Evolutionary conservation across 208 protist genomes (phyloP).

Genomic region (Angomonas deanei): DNA sequence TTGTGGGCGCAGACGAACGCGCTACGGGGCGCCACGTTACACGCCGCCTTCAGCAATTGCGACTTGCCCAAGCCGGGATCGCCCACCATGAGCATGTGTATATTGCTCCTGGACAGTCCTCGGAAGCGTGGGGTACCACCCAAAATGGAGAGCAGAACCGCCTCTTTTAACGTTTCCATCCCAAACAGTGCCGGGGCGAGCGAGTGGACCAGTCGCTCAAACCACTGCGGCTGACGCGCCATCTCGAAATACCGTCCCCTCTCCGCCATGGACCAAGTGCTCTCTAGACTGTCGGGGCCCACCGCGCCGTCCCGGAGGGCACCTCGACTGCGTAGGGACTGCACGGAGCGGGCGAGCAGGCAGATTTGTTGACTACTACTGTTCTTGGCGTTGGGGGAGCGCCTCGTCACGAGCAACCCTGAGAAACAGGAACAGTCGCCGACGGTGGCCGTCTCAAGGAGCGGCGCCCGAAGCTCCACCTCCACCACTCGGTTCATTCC

Average conservation of each 20-base stretch:
- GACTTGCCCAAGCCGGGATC: conserved; percentile 97
- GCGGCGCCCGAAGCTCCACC: conserved; percentile 62
- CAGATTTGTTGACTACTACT: conserved; percentile 22
- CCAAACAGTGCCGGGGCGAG: conserved; percentile 98
- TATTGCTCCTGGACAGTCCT: conserved; percentile 59
- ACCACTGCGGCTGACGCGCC: conserved; percentile 79
- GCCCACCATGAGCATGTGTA: conserved; percentile 97
- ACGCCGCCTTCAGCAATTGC: conserved; percentile 93
- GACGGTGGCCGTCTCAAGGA: conserved; percentile 63
- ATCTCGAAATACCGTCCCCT: conserved; percentile 81
- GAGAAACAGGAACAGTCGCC: conserved; percentile 68
- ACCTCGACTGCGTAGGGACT: conserved; percentile 1
- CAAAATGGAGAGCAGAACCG: conserved; percentile 93
- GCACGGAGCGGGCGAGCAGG: conserved; percentile 22
- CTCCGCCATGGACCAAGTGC: conserved; percentile 50
- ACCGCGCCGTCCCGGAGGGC: background rate
- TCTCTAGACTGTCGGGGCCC: background rate
- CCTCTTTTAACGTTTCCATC: conserved; percentile 95
- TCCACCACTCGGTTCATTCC: conserved; percentile 72
- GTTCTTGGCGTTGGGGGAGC: background rate
- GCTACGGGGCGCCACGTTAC: conserved; percentile 91
- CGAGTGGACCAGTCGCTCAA: conserved; percentile 82
- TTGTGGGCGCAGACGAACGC: conserved; percentile 99
- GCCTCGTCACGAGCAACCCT: conserved; percentile 55
- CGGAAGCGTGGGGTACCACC: conserved; percentile 77